phyloP scores from a whole-genome alignment of 495 filamentous ascomycete genomes.

The Penicillium bialowiezense region DNA sequence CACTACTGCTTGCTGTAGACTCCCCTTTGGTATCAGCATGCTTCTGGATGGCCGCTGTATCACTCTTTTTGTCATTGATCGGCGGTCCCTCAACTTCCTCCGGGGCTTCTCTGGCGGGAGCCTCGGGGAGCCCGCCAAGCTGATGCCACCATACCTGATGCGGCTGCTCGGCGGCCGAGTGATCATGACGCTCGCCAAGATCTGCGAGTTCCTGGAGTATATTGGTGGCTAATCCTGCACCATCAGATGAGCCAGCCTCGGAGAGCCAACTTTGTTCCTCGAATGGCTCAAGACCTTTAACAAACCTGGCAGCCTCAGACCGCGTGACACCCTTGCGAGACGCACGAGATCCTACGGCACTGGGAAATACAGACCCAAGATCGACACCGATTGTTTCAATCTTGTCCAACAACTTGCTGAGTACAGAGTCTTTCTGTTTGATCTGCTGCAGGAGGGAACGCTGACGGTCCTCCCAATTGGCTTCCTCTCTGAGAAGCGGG shows the following conservation, averaged over 20 bases:
- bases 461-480: constrained; percentile 49
- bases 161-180: constrained; percentile 14
- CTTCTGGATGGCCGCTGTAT: not conserved
- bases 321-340: constrained; percentile 32
- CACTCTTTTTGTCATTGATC: not conserved
- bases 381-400: constrained; percentile 68
- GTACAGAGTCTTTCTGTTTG: constrained; percentile 75
- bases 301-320: constrained; percentile 34
- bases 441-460: constrained; percentile 56
- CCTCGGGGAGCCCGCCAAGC: constrained; percentile 14
- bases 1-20: constrained; percentile 22
- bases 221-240: constrained; percentile 21
- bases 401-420: constrained; percentile 73
- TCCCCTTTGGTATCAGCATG: constrained; percentile 15
- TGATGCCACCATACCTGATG: constrained; percentile 40
- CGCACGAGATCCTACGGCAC: constrained; percentile 46
- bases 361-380: constrained; percentile 67
- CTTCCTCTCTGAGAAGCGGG: constrained; percentile 62
- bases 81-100: constrained; percentile 1
- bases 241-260: constrained; percentile 18
- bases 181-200: not conserved
- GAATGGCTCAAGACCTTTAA: constrained; percentile 48
- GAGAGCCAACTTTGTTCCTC: constrained; percentile 41
- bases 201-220: constrained; percentile 24
- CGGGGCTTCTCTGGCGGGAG: not conserved